A percentile compares a stretch with the other conserved stretches of the same genome.
Evolutionary conservation across 192 early-diverging fungal genomes (phyloP).

Genomic region (Linnemannia hyalina): DNA sequence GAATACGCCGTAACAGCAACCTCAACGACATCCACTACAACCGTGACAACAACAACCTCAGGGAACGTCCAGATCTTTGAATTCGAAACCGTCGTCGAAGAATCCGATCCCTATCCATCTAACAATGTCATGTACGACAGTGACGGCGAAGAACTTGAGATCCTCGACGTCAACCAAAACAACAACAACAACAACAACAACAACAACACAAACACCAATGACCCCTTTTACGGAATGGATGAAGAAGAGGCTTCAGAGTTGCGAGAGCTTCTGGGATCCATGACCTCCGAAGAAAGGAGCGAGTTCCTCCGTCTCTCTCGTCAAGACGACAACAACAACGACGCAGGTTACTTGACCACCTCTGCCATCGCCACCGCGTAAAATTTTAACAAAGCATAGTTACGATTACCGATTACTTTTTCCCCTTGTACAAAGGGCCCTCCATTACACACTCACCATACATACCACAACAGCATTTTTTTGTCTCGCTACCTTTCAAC

Average conservation of each 20-base stretch:
- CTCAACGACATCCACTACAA: not conserved
- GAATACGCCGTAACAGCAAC: not conserved
- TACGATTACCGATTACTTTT: too few relatives aligned
- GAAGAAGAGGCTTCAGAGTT: conserved; percentile 41
- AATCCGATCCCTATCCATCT: not conserved
- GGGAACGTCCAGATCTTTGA: conserved; percentile 8
- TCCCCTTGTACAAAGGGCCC: too few relatives aligned
- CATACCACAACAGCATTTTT: too few relatives aligned
- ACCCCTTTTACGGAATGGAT: not conserved
- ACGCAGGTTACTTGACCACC: not conserved
- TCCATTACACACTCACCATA: too few relatives aligned
- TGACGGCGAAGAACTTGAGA: not conserved
- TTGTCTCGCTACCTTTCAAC: too few relatives aligned
- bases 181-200: too few relatives aligned
- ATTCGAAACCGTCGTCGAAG: conserved; percentile 16
- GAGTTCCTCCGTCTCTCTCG: conserved; percentile 38
- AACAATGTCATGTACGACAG: not conserved
- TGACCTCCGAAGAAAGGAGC: conserved; percentile 39
- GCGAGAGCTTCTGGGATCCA: conserved; percentile 27
- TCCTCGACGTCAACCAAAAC: not conserved
- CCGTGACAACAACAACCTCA: not conserved
- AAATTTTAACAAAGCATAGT: too few relatives aligned
- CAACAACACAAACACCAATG: not conserved
- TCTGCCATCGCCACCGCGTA: not conserved
- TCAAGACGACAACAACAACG: not conserved